These are phyloP conservation scores for Melampsora larici-populina DNA, from an alignment of 1,284 basidiomycete genomes.

Conservation along the genomic window DNA sequence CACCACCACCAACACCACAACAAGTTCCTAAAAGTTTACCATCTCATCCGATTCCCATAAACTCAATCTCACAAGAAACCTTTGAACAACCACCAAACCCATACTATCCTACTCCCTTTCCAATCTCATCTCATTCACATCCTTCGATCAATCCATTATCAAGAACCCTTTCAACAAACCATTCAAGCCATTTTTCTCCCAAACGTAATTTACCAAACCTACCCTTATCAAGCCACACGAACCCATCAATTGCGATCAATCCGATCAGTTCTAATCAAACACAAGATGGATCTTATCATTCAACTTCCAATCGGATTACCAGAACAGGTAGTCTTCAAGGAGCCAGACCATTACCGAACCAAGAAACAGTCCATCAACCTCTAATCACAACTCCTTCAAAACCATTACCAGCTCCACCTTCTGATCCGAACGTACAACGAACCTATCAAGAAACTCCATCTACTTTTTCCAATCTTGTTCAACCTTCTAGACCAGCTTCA, in stretches of 20 bases:
- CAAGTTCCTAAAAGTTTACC: not conserved
- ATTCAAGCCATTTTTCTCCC: not conserved
- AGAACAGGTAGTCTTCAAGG: no score
- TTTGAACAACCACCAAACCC: not conserved
- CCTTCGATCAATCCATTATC: not conserved
- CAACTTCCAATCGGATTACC: no score
- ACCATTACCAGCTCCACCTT: not conserved
- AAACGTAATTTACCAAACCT: not conserved
- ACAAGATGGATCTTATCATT: no score
- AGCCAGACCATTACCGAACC: no score
- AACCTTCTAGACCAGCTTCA: not conserved
- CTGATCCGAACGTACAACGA: not conserved
- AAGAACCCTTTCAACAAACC: not conserved
- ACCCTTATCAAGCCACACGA: not conserved
- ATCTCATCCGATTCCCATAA: not conserved
- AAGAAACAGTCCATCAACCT: not conserved
- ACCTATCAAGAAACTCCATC: not conserved
- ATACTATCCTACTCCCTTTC: not conserved
- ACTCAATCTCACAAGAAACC: not conserved
- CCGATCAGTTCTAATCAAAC: no score
- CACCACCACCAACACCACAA: no score
- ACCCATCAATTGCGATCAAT: no score
- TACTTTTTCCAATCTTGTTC: not conserved
- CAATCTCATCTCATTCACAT: not conserved
- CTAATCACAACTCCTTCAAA: not conserved